Evolutionary conservation across 331 rosid genomes (phyloP), one percentile per base, ranked within the genome.

Genomic region (Prunus yedoensis): DNA sequence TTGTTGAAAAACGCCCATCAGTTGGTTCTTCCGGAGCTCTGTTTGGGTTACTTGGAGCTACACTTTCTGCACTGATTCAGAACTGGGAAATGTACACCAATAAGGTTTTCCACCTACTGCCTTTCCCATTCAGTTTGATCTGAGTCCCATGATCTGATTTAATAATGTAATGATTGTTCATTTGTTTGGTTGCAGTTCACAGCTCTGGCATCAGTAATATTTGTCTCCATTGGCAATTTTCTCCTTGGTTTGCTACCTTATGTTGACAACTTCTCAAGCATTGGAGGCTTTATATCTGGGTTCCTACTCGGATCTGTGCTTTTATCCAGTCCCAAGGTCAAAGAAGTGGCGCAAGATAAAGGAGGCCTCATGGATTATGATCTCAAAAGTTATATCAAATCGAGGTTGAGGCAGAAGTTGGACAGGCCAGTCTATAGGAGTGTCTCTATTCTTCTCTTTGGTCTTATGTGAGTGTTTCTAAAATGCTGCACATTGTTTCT

Each of bases 11-110:
- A 68, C 71, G 21, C 62, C 95, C 95, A 0, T 83, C 79, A 17
- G 95, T 94, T 65, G 95, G 95, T 80, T 81, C 97, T 70, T 92
- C 99, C 0, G 90, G 92, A 71, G 88, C 99, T 80, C 79, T 91
- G 74, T 89, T 25, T 83, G 99, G 99, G 81, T 82, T 94, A 76
- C 83, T 94, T 43, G 99, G 99, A 74, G 88, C 96, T 21, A 83
- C 88, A 83, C 87, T 92, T 71, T 85, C 95, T 28, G 85, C 86
- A 63, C 78, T 94, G 68, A 80, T 87, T 75, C 76, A 89, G 81
- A 88, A 92, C 86, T 85, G 97, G 96, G 77, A 86, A 83, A 62
- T 81, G 73, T 88, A 83, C 85, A 58, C 87, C 83, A 85, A 92
- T 35, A 89, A 85, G 96, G 99, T 89, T 64, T 52, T 68, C 79